Evolutionary conservation across 2,329 filamentous ascomycete genomes (phyloP), one percentile per base, ranked within the genome.

Genomic region (Penicillium sp.): DNA sequence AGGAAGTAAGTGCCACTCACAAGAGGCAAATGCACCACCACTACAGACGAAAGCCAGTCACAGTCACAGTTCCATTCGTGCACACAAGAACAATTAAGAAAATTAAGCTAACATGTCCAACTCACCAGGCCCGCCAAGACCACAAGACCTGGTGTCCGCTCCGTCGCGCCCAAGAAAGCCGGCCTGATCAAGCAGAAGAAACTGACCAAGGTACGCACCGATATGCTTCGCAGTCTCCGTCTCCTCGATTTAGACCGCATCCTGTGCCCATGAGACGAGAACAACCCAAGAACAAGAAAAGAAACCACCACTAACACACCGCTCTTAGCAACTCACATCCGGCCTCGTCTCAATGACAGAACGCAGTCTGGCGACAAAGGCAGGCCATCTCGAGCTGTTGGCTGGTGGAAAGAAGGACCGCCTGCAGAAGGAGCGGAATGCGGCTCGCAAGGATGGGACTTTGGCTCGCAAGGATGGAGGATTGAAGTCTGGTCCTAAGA

Each of bases 301-400:
- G 15, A 23, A 43, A 3, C 8, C 15, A 23, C 17, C 17, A 15
- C 41, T 54, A 29, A 53, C 31, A 53, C 31, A 17, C 15, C 0
- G 2, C 23, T 21, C 12, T 33, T 62, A 78, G 82, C 88, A 89
- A 81, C 79, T 85, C 61, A 81, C 85, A 0, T 78, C 84, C 0
- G 86, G 86, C 0, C 74, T 90, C 41, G 83, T 82, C 4, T 82
- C 82, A 0, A 80, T 85, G 75, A 90, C 88, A n/a, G 88, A 91
- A 69, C 82, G 83, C 60, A 82, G 81, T 61, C 78, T 90, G 10
- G 88, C 87, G 13, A 78, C 85, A 60, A 84, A 84, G 67, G 88
- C 87, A 6, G 88, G 88, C 15, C 88, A 91, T 80, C 68, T 90
- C 68, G 88, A 91, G 73, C 69, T 90, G 68, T 72, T 90, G 68